Base-by-base conservation (phyloP, 257 asterid genomes). In the Eustoma russellianum region DNA sequence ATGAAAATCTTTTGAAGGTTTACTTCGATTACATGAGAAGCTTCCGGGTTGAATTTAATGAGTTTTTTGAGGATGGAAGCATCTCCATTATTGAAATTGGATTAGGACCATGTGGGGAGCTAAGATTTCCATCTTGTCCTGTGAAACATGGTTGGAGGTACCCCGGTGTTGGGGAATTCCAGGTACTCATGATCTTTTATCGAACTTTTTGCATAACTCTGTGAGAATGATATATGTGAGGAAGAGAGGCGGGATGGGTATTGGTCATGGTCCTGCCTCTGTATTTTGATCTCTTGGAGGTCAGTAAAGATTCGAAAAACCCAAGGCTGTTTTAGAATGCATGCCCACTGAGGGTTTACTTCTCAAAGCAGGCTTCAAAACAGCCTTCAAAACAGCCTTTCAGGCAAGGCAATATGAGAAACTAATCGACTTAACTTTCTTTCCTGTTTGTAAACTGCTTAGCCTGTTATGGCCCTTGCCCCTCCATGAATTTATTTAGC, bases 141-240 rank as follows among this genome's bases (percentile, higher is more conserved):
- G 88, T 88, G 61, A 88, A 82, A 74, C 93, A 82, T 62, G 96
- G 96, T 53, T 88, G 96, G 96, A 72, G 83, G 64, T 82, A 81
- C 64, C 94, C 96, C 46, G 96, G 96, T 56, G 70, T 88, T 62
- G 96, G 96, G 56, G 96, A 88, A 73, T 88, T 88, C 75, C 96
- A 86, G 94, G 96, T 86, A 72, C 61, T 56, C 45, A 15, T 41
- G 18, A 34, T 24, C 19, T 54, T 54, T 46, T 50, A 17, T 34
- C 44, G 14, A 17, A 41, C 44, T 5, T 16, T 41, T 62, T 60
- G 1, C 34, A 47, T 41, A 41, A 5, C 9, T 50, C 44, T 9
- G 13, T 24, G 30, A 24, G n/a, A 24, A 4, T 24, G 30, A 24
- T 24, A 24, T 24, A 43, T n/a, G 15, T 16, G 18, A 11, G 30